Evolutionary conservation across 306 rosid genomes (phyloP).

Genomic region (Fragaria vesca): DNA sequence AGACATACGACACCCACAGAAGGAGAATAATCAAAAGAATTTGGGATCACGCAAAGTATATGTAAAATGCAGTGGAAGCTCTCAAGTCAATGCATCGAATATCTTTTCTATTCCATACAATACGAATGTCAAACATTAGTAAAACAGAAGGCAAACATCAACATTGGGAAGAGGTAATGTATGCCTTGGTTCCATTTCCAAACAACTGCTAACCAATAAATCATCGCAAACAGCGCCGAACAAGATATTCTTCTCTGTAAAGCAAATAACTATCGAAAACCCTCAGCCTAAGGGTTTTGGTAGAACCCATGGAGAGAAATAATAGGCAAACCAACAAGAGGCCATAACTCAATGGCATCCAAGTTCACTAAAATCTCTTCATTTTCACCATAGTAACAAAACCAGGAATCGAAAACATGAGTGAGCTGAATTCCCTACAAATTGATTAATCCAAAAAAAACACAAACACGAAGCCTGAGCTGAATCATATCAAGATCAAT

Average conservation of each 20-base stretch:
- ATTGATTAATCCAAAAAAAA: background rate
- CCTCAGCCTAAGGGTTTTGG: background rate
- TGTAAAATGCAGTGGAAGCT: background rate
- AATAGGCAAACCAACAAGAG: background rate
- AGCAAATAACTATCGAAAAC: background rate
- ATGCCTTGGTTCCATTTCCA: background rate
- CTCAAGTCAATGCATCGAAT: background rate
- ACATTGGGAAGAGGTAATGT: background rate
- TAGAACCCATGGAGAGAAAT: background rate
- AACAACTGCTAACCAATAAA: background rate
- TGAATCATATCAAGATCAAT: background rate
- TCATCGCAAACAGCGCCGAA: background rate
- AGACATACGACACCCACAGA: background rate
- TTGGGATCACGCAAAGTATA: background rate
- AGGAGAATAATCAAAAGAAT: background rate
- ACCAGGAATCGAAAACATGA: background rate
- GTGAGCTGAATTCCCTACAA: background rate
- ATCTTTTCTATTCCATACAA: background rate
- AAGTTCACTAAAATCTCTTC: background rate
- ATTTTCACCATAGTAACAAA: background rate
- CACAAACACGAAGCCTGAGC: background rate
- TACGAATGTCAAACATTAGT: background rate
- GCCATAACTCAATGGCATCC: background rate
- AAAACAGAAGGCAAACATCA: background rate
- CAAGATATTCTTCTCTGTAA: background rate